Conservation (phyloP, 805 yeast species). For the Candida namnaoensis region DNA sequence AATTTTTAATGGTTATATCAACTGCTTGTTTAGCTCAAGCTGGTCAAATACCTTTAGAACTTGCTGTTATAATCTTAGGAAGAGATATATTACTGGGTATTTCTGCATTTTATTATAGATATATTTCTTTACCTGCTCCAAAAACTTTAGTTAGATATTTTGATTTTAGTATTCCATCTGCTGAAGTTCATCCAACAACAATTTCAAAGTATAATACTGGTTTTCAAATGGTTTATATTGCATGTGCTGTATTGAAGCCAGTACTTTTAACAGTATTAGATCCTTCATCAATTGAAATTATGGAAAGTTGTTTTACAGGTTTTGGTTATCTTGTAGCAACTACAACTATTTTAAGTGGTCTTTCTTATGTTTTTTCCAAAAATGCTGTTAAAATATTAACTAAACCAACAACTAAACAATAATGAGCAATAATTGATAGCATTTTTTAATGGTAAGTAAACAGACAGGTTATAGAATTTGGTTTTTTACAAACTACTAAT, state of each 20-base stretch:
- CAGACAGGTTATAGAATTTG: too few relatives aligned
- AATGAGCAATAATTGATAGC: too few relatives aligned
- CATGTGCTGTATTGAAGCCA: constrained; percentile 48
- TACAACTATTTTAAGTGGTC: constrained; percentile 74
- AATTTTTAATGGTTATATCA: constrained; percentile 77
- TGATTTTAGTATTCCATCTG: constrained; percentile 75
- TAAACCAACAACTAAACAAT: constrained; percentile 1
- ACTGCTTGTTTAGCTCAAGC: constrained; percentile 68
- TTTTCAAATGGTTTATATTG: constrained; percentile 87
- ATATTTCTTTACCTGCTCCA: constrained; percentile 66
- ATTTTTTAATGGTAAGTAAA: too few relatives aligned
- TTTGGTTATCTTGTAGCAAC: constrained; percentile 49
- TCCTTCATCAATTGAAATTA: constrained; percentile 17
- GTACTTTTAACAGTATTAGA: constrained; percentile 29
- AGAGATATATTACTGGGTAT: constrained; percentile 70
- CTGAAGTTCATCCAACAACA: constrained; percentile 79
- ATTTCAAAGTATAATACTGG: constrained; percentile 87
- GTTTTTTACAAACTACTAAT: too few relatives aligned
- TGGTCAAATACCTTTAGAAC: constrained; percentile 59
- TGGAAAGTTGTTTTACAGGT: constrained; percentile 18
- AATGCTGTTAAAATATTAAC: constrained; percentile 54
- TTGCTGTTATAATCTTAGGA: constrained; percentile 69
- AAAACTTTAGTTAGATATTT: constrained; percentile 63
- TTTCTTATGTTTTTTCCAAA: constrained; percentile 64
- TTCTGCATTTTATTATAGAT: constrained; percentile 67